Evolutionary conservation across 78 protist genomes (phyloP), one percentile per base, ranked within the genome.

Genomic region (Guillardia theta): DNA sequence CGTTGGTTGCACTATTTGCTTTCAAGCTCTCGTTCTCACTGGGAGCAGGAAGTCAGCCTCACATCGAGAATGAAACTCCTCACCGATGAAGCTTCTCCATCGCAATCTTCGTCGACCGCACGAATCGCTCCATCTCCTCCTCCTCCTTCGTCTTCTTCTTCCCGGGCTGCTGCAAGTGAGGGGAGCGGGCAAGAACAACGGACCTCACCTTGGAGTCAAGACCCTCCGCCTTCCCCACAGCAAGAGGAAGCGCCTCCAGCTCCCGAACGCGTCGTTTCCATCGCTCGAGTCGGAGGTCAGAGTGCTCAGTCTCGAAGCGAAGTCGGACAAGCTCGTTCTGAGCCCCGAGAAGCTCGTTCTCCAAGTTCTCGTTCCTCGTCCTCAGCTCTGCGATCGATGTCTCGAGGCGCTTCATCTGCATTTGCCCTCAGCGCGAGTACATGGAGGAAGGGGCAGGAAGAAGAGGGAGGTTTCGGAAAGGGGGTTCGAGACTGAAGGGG

Each of bases 261-360:
- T 78, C 90, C 47, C 90, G n/a, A 30, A 78, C 90, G 43, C 90
- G 10, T 36, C 90, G 47, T 5, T 30, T 45, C 50, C 90, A 78
- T 27, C 90, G 90, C 90, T 78, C 53, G 48, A 78, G 90, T 18
- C 90, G 90, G 33, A 78, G 90, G 33, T 37, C 90, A 1, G 90
- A 3, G 90, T 18, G 45, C 41, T 78, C 90, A 8, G 21, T 43
- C 45, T 78, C 45, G 41, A 70, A 70, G 47, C 39, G 9, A 12
- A 70, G 87, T 0, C 87, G 87, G 3, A 70, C 37, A 8, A 33
- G 19, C 45, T 77, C 48, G 88, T 77, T 77, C 88, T 39, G 88
- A 21, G 88, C 88, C 18, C 39, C 45, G 37, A 77, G 88, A 41
- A 77, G 48, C 47, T 77, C 88, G n/a, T 46, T 27, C 88, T 77